phyloP scores from a whole-genome alignment of 257 asterid species.

The Solanum sitiens region DNA sequence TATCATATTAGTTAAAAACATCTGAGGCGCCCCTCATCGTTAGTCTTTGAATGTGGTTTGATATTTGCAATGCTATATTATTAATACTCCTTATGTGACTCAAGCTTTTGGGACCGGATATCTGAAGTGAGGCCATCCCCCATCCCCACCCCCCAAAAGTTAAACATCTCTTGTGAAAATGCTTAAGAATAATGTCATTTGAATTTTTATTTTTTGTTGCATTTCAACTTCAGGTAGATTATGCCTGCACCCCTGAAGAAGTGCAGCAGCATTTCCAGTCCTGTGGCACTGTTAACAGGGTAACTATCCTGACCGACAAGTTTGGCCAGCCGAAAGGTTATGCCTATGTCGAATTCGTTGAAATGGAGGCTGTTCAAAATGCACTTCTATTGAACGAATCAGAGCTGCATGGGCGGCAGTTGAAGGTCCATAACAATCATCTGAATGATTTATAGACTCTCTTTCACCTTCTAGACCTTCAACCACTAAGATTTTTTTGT shows the following conservation, averaged over 20 bases:
- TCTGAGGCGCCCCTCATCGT: neutral
- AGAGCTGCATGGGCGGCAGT: conserved; percentile 41
- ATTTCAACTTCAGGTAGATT: conserved; percentile 35
- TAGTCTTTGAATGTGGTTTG: neutral
- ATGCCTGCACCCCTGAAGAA: conserved; percentile 43
- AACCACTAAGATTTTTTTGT: neutral
- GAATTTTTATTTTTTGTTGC: neutral
- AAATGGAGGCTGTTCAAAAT: conserved; percentile 36
- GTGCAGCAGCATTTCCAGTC: conserved; percentile 45
- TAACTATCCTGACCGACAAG: conserved; percentile 36
- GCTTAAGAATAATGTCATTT: neutral
- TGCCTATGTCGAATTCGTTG: conserved; percentile 45
- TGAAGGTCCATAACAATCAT: conserved; percentile 28
- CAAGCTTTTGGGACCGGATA: neutral
- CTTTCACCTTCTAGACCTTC: neutral
- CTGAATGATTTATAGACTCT: neutral
- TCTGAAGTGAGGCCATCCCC: neutral
- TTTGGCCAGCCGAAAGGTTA: conserved; percentile 47
- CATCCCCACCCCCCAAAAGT: neutral
- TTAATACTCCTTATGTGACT: neutral
- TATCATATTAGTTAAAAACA: neutral
- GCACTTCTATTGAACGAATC: conserved; percentile 30
- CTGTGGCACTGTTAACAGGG: conserved; percentile 45
- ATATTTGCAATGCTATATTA: neutral
- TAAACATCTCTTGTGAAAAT: neutral